A percentile compares a stretch with the other conserved stretches of the same genome.
Evolutionary conservation across 139 green algal species (phyloP).

Genomic region (Limnomonas spitsbergensis): DNA sequence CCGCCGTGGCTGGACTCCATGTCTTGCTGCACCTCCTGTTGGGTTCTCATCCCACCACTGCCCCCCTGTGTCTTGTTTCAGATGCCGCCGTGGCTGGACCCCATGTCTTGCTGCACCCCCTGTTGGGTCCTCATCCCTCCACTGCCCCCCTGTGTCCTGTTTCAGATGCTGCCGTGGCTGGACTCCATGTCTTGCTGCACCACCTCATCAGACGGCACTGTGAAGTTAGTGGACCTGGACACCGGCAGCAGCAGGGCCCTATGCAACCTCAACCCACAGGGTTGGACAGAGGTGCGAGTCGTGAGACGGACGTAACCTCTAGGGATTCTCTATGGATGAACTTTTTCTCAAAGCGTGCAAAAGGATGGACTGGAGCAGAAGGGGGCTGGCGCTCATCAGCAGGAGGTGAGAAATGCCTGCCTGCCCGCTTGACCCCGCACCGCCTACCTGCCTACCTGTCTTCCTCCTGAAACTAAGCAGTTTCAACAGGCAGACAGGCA

Average conservation of each 20-base stretch:
- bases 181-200: constrained; percentile 1
- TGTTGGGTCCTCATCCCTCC: too few relatives aligned
- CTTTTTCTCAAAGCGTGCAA: too few relatives aligned
- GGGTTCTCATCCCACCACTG: too few relatives aligned
- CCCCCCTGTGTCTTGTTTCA: too few relatives aligned
- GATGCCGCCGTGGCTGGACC: constrained; percentile 29
- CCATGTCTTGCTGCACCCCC: constrained; percentile 8
- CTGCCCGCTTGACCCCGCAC: too few relatives aligned
- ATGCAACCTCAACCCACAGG: constrained; percentile 73
- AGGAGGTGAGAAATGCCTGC: not conserved
- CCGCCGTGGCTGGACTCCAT: constrained; percentile 6
- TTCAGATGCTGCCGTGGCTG: constrained; percentile 29
- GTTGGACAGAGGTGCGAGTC: constrained; percentile 22
- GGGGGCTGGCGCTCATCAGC: not conserved
- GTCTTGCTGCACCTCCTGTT: constrained; percentile 20
- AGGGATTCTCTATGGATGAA: too few relatives aligned
- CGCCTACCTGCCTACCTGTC: too few relatives aligned
- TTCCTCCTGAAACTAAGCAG: too few relatives aligned
- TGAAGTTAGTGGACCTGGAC: constrained; percentile 74
- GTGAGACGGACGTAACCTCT: not conserved
- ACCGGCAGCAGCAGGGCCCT: constrained; percentile 50
- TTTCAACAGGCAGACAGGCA: too few relatives aligned
- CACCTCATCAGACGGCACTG: constrained; percentile 65
- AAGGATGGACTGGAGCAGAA: too few relatives aligned
- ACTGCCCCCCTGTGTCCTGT: too few relatives aligned